phyloP scores from a whole-genome alignment of 1,139 yeast genomes.

The Blastobotrys serpentis region DNA sequence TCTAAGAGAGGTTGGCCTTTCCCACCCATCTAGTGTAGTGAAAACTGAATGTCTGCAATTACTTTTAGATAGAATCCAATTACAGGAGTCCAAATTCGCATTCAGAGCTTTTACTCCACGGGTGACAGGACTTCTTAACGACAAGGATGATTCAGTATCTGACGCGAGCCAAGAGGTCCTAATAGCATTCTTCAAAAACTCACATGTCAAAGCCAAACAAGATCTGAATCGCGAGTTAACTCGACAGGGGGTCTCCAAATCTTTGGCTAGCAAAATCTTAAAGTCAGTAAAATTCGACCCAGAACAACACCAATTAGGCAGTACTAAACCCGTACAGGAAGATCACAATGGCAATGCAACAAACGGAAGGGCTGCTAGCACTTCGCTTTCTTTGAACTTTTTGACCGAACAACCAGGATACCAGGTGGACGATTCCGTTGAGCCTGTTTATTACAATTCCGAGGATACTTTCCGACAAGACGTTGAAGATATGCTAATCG shows the following conservation, averaged over 20 bases:
- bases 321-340: not conserved
- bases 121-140: conserved; percentile 43
- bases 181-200: conserved; percentile 43
- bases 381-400: conserved; percentile 25
- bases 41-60: conserved; percentile 47
- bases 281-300: conserved; percentile 14
- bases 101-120: conserved; percentile 46
- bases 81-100: conserved; percentile 42
- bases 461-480: conserved; percentile 39
- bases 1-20: conserved; percentile 53
- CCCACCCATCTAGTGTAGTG: conserved; percentile 43
- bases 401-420: conserved; percentile 32
- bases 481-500: conserved; percentile 40
- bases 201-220: conserved; percentile 44
- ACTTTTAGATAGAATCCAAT: conserved; percentile 39
- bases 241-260: conserved; percentile 6
- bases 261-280: conserved; percentile 10
- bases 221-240: conserved; percentile 53
- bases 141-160: conserved; percentile 38
- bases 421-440: conserved; percentile 29
- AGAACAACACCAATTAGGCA: not conserved
- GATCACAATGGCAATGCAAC: not conserved
- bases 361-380: not conserved
- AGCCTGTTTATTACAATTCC: conserved; percentile 26
- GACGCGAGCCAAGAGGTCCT: conserved; percentile 41